phyloP scores from a whole-genome alignment of 2,329 filamentous ascomycete species.

The Aspergillus fructus region DNA sequence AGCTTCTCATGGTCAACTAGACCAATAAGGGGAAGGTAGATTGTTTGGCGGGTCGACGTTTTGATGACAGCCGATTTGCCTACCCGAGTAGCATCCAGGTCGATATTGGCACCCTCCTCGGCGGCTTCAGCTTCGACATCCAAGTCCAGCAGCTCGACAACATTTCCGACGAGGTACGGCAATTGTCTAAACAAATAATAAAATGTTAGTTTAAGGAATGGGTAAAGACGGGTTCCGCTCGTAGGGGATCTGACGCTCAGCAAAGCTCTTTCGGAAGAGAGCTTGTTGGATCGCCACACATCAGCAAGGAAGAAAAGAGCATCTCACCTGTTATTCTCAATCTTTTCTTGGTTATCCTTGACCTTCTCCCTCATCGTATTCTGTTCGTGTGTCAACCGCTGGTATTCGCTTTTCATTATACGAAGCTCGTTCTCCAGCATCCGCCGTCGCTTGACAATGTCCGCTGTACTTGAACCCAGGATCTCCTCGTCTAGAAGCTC shows the following conservation, averaged over 20 bases:
- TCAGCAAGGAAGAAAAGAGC: neutral
- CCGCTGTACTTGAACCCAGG: constrained; percentile 85
- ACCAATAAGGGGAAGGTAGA: constrained; percentile 95
- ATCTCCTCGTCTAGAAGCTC: constrained; percentile 92
- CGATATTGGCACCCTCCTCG: constrained; percentile 98
- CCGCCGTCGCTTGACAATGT: constrained; percentile 86
- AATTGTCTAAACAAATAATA: constrained; percentile 66
- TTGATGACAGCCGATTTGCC: constrained; percentile 99
- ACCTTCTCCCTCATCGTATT: constrained; percentile 97
- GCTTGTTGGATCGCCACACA: neutral
- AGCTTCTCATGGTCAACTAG: constrained; percentile 93
- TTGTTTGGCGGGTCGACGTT: constrained; percentile 96
- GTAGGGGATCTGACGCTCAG: neutral
- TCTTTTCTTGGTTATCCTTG: constrained; percentile 98
- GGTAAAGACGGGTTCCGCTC: neutral
- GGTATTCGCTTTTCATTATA: constrained; percentile 98
- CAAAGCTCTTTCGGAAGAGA: neutral
- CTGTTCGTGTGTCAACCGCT: constrained; percentile 93
- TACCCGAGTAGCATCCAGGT: constrained; percentile 91
- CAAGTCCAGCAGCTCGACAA: constrained; percentile 93
- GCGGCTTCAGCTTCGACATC: constrained; percentile 94
- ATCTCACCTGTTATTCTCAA: constrained; percentile 89
- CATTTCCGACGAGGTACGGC: constrained; percentile 96
- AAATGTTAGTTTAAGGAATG: neutral
- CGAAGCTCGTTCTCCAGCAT: constrained; percentile 95